These are phyloP conservation scores for Cryptococcus maquisensis DNA, from an alignment of 1,284 basidiomycete genomes.

Conservation along the genomic window DNA sequence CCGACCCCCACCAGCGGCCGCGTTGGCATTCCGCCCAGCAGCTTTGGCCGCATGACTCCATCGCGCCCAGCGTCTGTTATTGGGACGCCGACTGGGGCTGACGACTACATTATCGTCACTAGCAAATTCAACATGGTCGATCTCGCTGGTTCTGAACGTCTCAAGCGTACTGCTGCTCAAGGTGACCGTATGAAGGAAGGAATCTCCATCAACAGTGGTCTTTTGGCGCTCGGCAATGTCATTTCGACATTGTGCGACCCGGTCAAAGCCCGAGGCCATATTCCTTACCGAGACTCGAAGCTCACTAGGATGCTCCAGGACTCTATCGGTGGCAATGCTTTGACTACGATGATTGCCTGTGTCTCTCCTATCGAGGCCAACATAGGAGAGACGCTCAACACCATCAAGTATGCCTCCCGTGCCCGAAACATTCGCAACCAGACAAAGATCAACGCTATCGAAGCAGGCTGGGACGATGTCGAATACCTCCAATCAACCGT, in stretches of 20 bases:
- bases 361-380: slow-evolving; percentile 92
- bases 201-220: slow-evolving; percentile 93
- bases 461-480: slow-evolving; percentile 97
- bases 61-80: slow-evolving; percentile 64
- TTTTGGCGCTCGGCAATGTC: slow-evolving; percentile 94
- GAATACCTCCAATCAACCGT: slow-evolving; percentile 90
- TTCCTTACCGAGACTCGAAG: slow-evolving; percentile 97
- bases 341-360: slow-evolving; percentile 98
- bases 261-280: slow-evolving; percentile 59
- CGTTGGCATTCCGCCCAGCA: slow-evolving; percentile 15
- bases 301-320: slow-evolving; percentile 90
- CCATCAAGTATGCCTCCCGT: slow-evolving; percentile 95
- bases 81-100: slow-evolving; percentile 51
- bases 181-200: slow-evolving; percentile 97
- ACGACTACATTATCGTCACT: slow-evolving; percentile 79
- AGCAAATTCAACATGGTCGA: slow-evolving; percentile 99
- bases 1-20: slow-evolving; percentile 19
- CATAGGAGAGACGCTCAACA: slow-evolving; percentile 89
- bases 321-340: slow-evolving; percentile 95
- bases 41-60: slow-evolving; percentile 29
- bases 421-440: slow-evolving; percentile 96
- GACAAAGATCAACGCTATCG: slow-evolving; percentile 85
- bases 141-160: slow-evolving; percentile 90
- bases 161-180: slow-evolving; percentile 86
- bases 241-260: slow-evolving; percentile 96